phyloP scores from a whole-genome alignment of 1,284 basidiomycete genomes.

The Ganoderma leucocontextum region DNA sequence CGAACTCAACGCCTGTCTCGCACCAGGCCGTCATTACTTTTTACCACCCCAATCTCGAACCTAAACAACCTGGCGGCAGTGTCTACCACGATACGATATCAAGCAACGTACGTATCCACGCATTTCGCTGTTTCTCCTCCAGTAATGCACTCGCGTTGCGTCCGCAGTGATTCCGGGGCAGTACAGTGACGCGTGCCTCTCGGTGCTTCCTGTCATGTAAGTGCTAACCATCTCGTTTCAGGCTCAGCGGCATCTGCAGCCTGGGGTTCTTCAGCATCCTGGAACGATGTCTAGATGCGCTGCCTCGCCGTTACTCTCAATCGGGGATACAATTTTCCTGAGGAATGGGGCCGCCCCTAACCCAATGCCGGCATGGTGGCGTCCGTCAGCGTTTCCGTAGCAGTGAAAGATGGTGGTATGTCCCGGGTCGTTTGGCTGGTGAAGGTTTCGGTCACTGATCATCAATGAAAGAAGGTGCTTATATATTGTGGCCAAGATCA shows the following conservation, averaged over 20 bases:
- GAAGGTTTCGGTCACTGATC: not conserved
- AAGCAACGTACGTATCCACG: not conserved
- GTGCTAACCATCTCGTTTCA: conserved; percentile 6
- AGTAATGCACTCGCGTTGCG: not conserved
- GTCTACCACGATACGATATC: not conserved
- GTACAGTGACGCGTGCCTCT: not conserved
- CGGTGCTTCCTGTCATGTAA: not conserved
- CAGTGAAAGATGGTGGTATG: not conserved
- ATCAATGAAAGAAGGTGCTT: not conserved
- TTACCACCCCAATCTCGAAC: not conserved
- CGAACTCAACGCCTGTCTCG: not conserved
- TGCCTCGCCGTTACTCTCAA: not conserved
- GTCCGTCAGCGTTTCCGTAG: not conserved
- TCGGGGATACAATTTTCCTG: not conserved
- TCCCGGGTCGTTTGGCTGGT: not conserved
- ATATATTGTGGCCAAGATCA: not conserved
- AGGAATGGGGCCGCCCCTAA: not conserved
- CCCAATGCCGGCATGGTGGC: not conserved
- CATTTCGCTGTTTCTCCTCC: not conserved
- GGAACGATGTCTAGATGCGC: not conserved
- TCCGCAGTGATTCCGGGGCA: not conserved
- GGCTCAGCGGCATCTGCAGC: not conserved
- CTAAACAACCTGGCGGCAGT: not conserved
- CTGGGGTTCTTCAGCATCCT: not conserved
- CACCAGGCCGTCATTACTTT: not conserved